These are phyloP conservation scores for Priceomyces castillae DNA, from an alignment of 805 yeast species.

Conservation along the genomic window DNA sequence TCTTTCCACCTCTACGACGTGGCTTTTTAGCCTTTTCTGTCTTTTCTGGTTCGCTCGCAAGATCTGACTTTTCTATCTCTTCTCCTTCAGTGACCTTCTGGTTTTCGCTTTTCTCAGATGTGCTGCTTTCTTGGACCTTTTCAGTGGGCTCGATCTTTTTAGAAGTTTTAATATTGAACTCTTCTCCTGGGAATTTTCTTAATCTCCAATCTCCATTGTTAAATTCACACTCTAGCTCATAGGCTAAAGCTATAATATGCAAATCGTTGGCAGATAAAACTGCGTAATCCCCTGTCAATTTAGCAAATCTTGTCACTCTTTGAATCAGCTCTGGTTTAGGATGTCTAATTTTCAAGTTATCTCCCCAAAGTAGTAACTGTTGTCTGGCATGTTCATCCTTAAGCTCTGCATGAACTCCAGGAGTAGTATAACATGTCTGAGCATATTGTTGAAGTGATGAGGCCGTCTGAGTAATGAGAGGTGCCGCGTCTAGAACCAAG, in stretches of 20 bases:
- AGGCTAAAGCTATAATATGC: slow-evolving; percentile 86
- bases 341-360: slow-evolving; percentile 65
- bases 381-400: slow-evolving; percentile 81
- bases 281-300: slow-evolving; percentile 84
- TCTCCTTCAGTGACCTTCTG: slow-evolving; percentile 1
- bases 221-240: slow-evolving; percentile 75
- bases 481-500: slow-evolving; percentile 91
- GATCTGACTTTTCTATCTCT: slow-evolving; percentile 8
- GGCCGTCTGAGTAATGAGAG: slow-evolving; percentile 82
- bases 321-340: slow-evolving; percentile 66
- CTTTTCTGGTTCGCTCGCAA: slow-evolving; percentile 7
- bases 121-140: slow-evolving; percentile 6
- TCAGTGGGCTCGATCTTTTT: slow-evolving; percentile 10
- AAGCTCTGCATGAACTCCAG: slow-evolving; percentile 85
- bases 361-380: slow-evolving; percentile 80
- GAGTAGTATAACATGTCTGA: slow-evolving; percentile 75
- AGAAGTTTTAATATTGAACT: slow-evolving; percentile 25
- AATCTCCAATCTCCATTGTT: slow-evolving; percentile 69
- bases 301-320: slow-evolving; percentile 72
- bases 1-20: slow-evolving; percentile 64
- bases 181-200: slow-evolving; percentile 71
- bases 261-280: slow-evolving; percentile 90
- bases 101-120: no score
- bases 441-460: slow-evolving; percentile 72
- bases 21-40: slow-evolving; percentile 14